Base-by-base conservation (phyloP, 2,329 filamentous ascomycete species). In the Scortechinia acanthostroma region DNA sequence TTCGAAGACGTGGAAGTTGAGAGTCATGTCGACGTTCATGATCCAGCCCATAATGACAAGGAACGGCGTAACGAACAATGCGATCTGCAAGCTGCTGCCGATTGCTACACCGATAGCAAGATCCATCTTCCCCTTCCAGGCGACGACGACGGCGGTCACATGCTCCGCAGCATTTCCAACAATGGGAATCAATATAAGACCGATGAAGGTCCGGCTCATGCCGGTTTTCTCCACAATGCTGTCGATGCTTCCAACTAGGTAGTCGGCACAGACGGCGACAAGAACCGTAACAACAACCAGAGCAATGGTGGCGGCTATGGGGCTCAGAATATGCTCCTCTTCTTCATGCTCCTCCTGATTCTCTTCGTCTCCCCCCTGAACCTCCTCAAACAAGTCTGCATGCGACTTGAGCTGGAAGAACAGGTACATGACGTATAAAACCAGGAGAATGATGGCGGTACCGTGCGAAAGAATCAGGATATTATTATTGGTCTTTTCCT, bases 151-250 rank as follows among this genome's bases (percentile, higher is more conserved):
- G 16, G 87, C 87, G 1, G 87, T 91, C 30, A 90, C 86, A 55
- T 91, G 86, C 61, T 91, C 86, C 2, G 86, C 86, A 2, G 86
- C 86, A 54, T 90, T 90, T 37, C 86, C 86, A 22, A 90, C 86
- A 51, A 90, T 89, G 2, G 86, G 86, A 43, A 90, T 84, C 17
- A 90, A 67, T 43, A 90, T 87, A 43, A 90, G 68, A 69, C 86
- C 86, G 53, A 91, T 88, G 53, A 91, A 91, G 1, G 82, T 88
- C 63, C 86, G 86, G 68, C 82, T 88, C 59, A 91, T 86, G 48
- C 81, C 74, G 2, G 80, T 79, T 37, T 71, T 79, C 52, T 79
- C 72, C 20, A 89, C 86, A 42, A 91, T 75, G 21, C 73, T 70
- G 51, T 89, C 84, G 55, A 90, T 90, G 55, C 81, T 87, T 53